A percentile compares a stretch with the other conserved stretches of the same genome.
Conservation (phyloP, 768 basidiomycete species). For the Mycena vitilis region DNA sequence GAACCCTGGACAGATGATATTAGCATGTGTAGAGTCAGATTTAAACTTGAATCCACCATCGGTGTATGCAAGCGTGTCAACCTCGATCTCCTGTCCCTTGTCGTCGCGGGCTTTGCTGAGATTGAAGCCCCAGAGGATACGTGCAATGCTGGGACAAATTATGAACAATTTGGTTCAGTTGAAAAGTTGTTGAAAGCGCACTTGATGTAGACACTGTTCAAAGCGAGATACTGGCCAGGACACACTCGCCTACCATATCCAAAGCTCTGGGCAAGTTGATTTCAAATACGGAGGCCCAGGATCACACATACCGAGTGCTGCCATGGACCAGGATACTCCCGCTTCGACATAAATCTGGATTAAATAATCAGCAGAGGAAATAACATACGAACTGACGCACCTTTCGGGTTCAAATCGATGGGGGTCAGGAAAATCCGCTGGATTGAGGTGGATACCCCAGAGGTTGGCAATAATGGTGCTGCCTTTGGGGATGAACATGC, state of each 20-base stretch:
- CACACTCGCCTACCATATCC: constrained; percentile 35
- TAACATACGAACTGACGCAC: not conserved
- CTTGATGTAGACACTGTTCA: constrained; percentile 33
- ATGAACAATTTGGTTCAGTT: not conserved
- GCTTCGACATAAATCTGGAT: constrained; percentile 31
- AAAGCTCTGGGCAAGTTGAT: constrained; percentile 19
- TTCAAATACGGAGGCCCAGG: not conserved
- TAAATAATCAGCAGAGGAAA: not conserved
- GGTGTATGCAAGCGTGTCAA: constrained; percentile 36
- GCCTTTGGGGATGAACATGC: constrained; percentile 54
- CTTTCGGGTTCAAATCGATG: constrained; percentile 34
- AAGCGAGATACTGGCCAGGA: constrained; percentile 28
- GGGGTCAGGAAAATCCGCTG: constrained; percentile 33
- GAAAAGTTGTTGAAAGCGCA: constrained; percentile 1
- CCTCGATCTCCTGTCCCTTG: constrained; percentile 25
- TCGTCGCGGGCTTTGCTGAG: constrained; percentile 31
- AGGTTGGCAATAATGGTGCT: constrained; percentile 52
- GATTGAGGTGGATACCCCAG: constrained; percentile 36
- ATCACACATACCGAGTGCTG: constrained; percentile 30
- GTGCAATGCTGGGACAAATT: constrained; percentile 24
- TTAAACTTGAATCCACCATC: constrained; percentile 16
- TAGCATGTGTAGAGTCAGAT: not conserved
- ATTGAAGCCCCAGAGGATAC: constrained; percentile 34
- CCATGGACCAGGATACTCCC: constrained; percentile 36
- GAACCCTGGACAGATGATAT: constrained; percentile 19